Evolutionary conservation across 2,329 filamentous ascomycete genomes (phyloP).

Genomic region (Neonectria sp.): DNA sequence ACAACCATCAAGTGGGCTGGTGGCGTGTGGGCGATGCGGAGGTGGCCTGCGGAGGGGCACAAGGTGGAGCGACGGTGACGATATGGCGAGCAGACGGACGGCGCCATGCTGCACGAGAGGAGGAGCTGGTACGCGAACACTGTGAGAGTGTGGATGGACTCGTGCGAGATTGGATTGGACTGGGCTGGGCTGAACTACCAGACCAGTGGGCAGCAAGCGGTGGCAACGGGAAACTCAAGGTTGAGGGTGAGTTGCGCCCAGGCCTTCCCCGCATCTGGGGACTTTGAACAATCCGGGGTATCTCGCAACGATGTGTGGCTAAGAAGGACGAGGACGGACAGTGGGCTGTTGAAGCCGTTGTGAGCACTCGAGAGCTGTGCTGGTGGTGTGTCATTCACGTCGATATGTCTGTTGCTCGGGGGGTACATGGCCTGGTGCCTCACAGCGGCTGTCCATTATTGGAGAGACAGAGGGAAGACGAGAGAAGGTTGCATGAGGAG

Average conservation of each 20-base stretch:
- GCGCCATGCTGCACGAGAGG: constrained; percentile 25
- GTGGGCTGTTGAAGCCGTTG: constrained; percentile 43
- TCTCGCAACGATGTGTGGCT: constrained; percentile 13
- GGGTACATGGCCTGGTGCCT: background rate
- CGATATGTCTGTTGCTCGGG: background rate
- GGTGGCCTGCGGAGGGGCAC: constrained; percentile 26
- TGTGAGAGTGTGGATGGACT: constrained; percentile 11
- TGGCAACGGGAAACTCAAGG: constrained; percentile 21
- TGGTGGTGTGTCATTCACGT: constrained; percentile 44
- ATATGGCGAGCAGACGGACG: constrained; percentile 22
- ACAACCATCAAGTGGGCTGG: constrained; percentile 5
- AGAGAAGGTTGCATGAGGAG: background rate
- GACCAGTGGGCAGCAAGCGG: too few relatives aligned
- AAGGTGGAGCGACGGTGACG: constrained; percentile 27
- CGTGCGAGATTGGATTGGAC: constrained; percentile 17
- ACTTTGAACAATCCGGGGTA: constrained; percentile 44
- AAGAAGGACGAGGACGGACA: constrained; percentile 15
- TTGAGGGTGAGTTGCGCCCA: constrained; percentile 18
- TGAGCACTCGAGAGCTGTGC: constrained; percentile 29
- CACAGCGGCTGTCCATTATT: background rate
- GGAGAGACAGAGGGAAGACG: background rate
- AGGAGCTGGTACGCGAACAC: constrained; percentile 20
- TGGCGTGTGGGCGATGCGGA: constrained; percentile 28
- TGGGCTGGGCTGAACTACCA: constrained; percentile 15
- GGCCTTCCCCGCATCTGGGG: constrained; percentile 34